Base-by-base conservation (phyloP, 2,329 filamentous ascomycete genomes). In the Ophiostoma quercus region DNA sequence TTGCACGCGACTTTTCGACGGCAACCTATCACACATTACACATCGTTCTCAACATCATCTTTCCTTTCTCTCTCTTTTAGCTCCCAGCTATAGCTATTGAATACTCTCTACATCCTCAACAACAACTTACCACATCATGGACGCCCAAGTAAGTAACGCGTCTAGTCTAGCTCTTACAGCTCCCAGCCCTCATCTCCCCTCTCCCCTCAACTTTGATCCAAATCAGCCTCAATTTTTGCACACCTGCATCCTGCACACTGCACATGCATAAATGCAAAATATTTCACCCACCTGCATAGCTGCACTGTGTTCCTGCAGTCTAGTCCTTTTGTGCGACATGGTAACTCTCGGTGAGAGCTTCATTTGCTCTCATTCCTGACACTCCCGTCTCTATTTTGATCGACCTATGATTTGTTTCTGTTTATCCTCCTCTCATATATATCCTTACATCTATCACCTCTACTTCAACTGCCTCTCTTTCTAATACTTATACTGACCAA, bases 301-400 rank as follows among this genome's bases (percentile, higher is more conserved):
- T 62, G 25, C 57, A 60, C 54, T 22, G n/a, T 32, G 43, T 62
- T 62, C 57, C 57, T 62, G 57, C 57, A 62, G 57, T 12, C 22
- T 16, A 8, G 57, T 62, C 57, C 57, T 62, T 62, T 62, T 62
- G 57, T 62, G 57, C 57, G 25, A 62, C 57, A 34, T 62, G 14
- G 4, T 37, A 41, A 43, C n/a, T 47, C 63, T 16, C 63, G 8
- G 34, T 25, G 11, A 25, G 41, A 25, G 29, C 32, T 37, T 62
- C 57, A 62, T 34, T 34, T 32, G 57, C 25, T 16, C 57, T 29
- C 22, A 62, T 62, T 68, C n/a, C 2, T 67, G 43, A 7, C 11
- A 22, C 1, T 29, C 41, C 16, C 4, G 1, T 12, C 51, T 57
- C 22, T 57, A 9, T 57, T 57, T 57, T 16, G 43, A 47, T n/a